Evolutionary conservation across 2,329 filamentous ascomycete genomes (phyloP).

Genomic region (Claviceps digitariae): DNA sequence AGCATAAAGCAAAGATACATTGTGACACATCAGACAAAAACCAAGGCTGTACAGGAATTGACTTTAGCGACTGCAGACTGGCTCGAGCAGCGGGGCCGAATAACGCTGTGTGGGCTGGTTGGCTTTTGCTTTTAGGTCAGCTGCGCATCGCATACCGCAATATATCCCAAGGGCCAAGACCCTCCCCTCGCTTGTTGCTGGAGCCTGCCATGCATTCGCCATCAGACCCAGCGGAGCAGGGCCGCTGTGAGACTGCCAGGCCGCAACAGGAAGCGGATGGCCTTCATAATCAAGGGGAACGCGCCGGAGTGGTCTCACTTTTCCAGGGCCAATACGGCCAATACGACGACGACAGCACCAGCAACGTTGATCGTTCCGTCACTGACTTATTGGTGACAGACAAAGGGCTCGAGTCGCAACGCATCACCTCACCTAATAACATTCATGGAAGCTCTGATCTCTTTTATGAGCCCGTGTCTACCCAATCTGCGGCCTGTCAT

Average conservation of each 20-base stretch:
- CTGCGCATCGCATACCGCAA: neutral
- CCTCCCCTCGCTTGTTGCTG: neutral
- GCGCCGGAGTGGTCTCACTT: neutral
- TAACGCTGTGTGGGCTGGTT: constrained; percentile 2
- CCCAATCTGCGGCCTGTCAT: neutral
- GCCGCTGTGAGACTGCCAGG: neutral
- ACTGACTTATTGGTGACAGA: constrained; percentile 3
- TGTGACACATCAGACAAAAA: constrained; percentile 4
- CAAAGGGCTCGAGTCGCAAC: constrained; percentile 5
- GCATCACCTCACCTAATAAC: neutral
- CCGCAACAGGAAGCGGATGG: constrained; percentile 2
- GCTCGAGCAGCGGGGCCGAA: neutral
- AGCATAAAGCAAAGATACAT: constrained; percentile 1
- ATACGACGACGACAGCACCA: neutral
- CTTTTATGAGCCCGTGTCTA: neutral
- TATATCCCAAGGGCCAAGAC: neutral
- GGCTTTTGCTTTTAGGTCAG: neutral
- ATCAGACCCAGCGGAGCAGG: constrained; percentile 1
- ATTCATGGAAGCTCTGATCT: neutral
- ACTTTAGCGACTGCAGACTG: neutral
- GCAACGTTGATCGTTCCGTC: constrained; percentile 2
- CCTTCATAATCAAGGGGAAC: neutral
- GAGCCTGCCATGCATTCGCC: constrained; percentile 2
- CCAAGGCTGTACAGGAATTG: neutral
- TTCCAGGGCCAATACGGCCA: neutral